A percentile compares a stretch with the other conserved stretches of the same genome.
Evolutionary conservation across 495 filamentous ascomycete species (phyloP).

Genomic region (Penicillium soppii): DNA sequence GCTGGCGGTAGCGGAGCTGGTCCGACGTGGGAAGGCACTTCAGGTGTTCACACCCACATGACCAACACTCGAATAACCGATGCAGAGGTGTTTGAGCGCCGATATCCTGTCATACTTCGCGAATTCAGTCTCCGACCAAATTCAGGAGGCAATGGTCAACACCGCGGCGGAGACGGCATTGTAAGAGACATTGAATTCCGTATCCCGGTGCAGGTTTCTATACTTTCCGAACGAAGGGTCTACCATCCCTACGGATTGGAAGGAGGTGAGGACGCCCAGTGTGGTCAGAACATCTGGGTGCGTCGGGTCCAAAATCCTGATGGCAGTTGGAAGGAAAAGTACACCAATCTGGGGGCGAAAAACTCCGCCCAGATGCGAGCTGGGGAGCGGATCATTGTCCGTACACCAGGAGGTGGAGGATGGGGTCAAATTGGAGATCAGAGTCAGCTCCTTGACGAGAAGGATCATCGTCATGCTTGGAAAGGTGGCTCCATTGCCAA

Average conservation of each 20-base stretch:
- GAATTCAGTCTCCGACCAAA: conserved; percentile 80
- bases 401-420: conserved; percentile 48
- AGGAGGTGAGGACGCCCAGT: conserved; percentile 69
- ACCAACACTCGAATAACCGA: conserved; percentile 96
- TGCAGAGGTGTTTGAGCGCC: conserved; percentile 82
- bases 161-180: conserved; percentile 40
- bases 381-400: conserved; percentile 76
- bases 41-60: conserved; percentile 90
- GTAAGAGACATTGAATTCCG: conserved; percentile 39
- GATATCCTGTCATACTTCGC: conserved; percentile 83
- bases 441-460: conserved; percentile 10
- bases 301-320: conserved; percentile 40
- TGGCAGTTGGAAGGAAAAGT: conserved; percentile 52
- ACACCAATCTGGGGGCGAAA: conserved; percentile 80
- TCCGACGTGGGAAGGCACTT: conserved; percentile 77
- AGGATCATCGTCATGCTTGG: conserved; percentile 30
- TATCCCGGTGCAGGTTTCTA: conserved; percentile 73
- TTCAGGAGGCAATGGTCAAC: conserved; percentile 44
- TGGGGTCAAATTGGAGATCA: conserved; percentile 32
- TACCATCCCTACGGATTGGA: conserved; percentile 83
- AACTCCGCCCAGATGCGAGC: conserved; percentile 79
- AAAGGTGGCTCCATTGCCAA: conserved; percentile 30
- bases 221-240: conserved; percentile 80
- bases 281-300: conserved; percentile 46
- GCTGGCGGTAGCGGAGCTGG: conserved; percentile 86